Percentiles rank a stretch among this genome's conserved stretches.
Conservation (phyloP, 345 rosid genomes). For the Gossypium mustelinum region DNA sequence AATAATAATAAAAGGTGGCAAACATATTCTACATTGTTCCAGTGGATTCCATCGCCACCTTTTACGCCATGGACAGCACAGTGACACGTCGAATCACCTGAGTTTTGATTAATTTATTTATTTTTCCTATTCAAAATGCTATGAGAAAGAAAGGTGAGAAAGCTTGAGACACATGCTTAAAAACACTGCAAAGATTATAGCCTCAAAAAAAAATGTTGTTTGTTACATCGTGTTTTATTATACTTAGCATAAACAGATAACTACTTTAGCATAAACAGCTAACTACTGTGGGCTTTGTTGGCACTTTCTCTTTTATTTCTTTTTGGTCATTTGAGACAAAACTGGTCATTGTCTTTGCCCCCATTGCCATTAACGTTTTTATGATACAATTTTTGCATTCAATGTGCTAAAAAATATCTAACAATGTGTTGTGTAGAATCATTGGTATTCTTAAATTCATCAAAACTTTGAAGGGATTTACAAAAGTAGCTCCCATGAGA, state of each 20-base stretch:
- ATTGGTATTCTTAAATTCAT: too few species aligned
- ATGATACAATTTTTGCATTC: neutral
- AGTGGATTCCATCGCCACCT: neutral
- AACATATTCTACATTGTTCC: neutral
- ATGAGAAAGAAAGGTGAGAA: constrained; percentile 20
- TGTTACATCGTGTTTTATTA: neutral
- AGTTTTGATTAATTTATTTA: neutral
- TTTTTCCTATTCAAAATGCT: neutral
- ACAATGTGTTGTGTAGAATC: too few species aligned
- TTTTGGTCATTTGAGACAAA: constrained; percentile 21
- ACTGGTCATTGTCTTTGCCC: constrained; percentile 3
- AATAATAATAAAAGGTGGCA: neutral
- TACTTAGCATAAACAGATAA: neutral
- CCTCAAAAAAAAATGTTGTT: neutral
- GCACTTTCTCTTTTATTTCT: neutral
- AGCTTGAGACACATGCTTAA: constrained; percentile 18
- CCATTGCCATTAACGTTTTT: constrained; percentile 6
- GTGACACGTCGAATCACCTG: constrained; percentile 22
- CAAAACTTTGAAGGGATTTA: too few species aligned
- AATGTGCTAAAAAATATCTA: constrained; percentile 14
- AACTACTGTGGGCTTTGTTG: neutral
- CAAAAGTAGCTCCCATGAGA: too few species aligned
- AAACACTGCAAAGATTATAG: neutral
- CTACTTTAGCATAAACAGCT: neutral
- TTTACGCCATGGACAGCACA: constrained; percentile 12